Percentiles rank a stretch among this genome's conserved stretches.
phyloP scores from a whole-genome alignment of 495 filamentous ascomycete species.

The Podospora pseudopauciseta region DNA sequence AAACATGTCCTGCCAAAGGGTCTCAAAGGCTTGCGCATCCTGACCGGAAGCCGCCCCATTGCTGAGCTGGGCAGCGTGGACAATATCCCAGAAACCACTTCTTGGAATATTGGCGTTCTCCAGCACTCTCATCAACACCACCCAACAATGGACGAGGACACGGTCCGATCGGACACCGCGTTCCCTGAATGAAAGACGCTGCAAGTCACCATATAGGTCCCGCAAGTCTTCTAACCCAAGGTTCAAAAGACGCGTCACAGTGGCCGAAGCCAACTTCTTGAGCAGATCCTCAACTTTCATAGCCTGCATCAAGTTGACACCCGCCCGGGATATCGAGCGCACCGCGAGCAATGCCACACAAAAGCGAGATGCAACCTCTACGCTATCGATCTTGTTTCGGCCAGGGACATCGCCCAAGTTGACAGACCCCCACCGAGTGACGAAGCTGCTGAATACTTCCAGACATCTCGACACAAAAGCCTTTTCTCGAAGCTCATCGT shows the following conservation, averaged over 20 bases:
- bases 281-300: slow-evolving; percentile 44
- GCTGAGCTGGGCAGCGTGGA: slow-evolving; percentile 45
- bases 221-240: slow-evolving; percentile 52
- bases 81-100: slow-evolving; percentile 55
- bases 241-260: slow-evolving; percentile 42
- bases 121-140: slow-evolving; percentile 61
- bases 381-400: slow-evolving; percentile 10
- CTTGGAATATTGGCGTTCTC: slow-evolving; percentile 43
- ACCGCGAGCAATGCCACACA: slow-evolving; percentile 24
- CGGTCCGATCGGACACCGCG: slow-evolving; percentile 61
- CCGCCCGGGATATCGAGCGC: slow-evolving; percentile 32
- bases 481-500: slow-evolving; percentile 26
- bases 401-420: slow-evolving; percentile 13
- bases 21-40: slow-evolving; percentile 61
- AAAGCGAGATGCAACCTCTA: slow-evolving; percentile 21
- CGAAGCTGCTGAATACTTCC: slow-evolving; percentile 44
- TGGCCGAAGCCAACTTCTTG: slow-evolving; percentile 35
- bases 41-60: slow-evolving; percentile 28
- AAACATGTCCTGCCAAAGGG: slow-evolving; percentile 69
- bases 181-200: slow-evolving; percentile 53
- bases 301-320: slow-evolving; percentile 28
- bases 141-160: slow-evolving; percentile 58
- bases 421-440: slow-evolving; percentile 31
- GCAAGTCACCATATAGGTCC: slow-evolving; percentile 60
- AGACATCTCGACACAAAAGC: slow-evolving; percentile 44